A percentile compares a stretch with the other conserved stretches of the same genome.
Evolutionary conservation across 2,329 filamentous ascomycete genomes (phyloP).

Genomic region (Talaromyces funiculosus): DNA sequence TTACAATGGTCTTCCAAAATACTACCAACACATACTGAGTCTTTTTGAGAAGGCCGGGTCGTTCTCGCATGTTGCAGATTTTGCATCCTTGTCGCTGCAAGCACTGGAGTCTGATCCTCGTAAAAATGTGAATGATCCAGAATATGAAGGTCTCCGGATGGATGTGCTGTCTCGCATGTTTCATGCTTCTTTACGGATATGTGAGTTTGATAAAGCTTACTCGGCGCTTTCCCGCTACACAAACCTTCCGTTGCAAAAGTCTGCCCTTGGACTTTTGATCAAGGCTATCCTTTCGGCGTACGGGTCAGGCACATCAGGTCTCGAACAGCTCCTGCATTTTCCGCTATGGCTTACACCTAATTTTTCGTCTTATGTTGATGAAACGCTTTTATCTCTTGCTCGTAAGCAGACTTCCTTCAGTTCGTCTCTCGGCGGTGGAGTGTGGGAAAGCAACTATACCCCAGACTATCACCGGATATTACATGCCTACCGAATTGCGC

Average conservation of each 20-base stretch:
- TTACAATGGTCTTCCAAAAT: conserved; percentile 70
- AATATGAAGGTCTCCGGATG: conserved; percentile 46
- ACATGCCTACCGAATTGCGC: conserved; percentile 82
- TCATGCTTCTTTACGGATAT: conserved; percentile 70
- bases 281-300: conserved; percentile 39
- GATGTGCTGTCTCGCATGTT: conserved; percentile 82
- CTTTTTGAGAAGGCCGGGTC: conserved; percentile 74
- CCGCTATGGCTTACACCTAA: conserved; percentile 61
- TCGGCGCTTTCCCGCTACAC: conserved; percentile 68
- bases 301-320: conserved; percentile 36
- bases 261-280: conserved; percentile 63
- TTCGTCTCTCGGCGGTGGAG: conserved; percentile 34
- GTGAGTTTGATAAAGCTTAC: conserved; percentile 77
- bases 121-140: conserved; percentile 27
- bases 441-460: conserved; percentile 27
- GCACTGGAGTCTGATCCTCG: conserved; percentile 42
- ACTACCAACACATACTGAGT: conserved; percentile 78
- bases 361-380: conserved; percentile 72
- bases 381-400: conserved; percentile 67
- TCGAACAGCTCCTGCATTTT: conserved; percentile 62
- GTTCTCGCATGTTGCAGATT: conserved; percentile 77
- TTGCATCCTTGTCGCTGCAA: conserved; percentile 69
- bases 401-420: conserved; percentile 61
- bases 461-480: conserved; percentile 81
- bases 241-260: conserved; percentile 64